These are phyloP conservation scores for Aspergillus pseudoviridinutans DNA, from an alignment of 2,329 filamentous ascomycete genomes.

Conservation along the genomic window DNA sequence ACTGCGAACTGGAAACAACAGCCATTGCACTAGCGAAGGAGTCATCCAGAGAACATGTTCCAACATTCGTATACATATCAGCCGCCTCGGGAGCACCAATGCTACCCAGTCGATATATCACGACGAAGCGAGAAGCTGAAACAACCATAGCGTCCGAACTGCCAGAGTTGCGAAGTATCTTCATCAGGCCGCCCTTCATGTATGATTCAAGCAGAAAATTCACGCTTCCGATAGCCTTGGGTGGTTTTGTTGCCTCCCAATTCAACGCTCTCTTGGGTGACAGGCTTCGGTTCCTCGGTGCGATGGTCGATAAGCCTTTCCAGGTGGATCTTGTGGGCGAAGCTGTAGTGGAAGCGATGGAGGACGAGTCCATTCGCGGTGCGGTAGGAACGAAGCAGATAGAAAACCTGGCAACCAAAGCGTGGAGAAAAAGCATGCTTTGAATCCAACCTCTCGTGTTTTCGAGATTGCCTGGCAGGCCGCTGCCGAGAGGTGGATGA, in stretches of 20 bases:
- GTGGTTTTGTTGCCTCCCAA: slow-evolving; percentile 68
- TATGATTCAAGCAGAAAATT: slow-evolving; percentile 79
- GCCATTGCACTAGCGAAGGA: slow-evolving; percentile 80
- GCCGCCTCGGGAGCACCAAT: slow-evolving; percentile 82
- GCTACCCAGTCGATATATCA: slow-evolving; percentile 79
- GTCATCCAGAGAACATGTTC: slow-evolving; percentile 60
- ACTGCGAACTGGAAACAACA: slow-evolving; percentile 32
- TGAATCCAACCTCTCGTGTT: slow-evolving; percentile 39
- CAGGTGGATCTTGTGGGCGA: slow-evolving; percentile 84
- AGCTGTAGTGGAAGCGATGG: slow-evolving; percentile 82
- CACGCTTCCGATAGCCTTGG: slow-evolving; percentile 78
- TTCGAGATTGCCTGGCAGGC: slow-evolving; percentile 1
- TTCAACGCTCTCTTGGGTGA: slow-evolving; percentile 77
- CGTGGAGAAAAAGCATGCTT: slow-evolving; percentile 88
- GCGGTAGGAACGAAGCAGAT: slow-evolving; percentile 75
- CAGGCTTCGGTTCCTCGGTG: slow-evolving; percentile 73
- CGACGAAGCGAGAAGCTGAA: slow-evolving; percentile 89
- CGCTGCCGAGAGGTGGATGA: slow-evolving; percentile 1
- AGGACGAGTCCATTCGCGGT: slow-evolving; percentile 68
- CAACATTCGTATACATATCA: slow-evolving; percentile 81
- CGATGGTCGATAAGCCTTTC: slow-evolving; percentile 78
- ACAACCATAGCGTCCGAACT: slow-evolving; percentile 67
- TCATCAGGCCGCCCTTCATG: slow-evolving; percentile 81
- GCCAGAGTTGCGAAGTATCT: slow-evolving; percentile 71
- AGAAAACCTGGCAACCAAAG: slow-evolving; percentile 72